phyloP scores from a whole-genome alignment of 148 eudicot species.

The Agrostemma githago region DNA sequence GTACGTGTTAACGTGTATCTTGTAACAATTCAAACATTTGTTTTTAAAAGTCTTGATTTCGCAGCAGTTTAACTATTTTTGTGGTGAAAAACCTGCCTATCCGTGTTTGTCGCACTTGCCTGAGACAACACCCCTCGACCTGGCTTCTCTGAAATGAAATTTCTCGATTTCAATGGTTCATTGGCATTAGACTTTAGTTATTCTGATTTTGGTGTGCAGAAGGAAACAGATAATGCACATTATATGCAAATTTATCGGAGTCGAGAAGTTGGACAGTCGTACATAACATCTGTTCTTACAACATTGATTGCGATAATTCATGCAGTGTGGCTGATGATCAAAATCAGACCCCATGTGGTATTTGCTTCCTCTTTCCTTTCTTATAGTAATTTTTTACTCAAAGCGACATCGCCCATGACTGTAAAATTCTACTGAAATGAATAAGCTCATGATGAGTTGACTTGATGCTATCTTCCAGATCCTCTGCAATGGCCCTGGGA shows the following conservation, averaged over 20 bases:
- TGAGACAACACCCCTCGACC: not conserved
- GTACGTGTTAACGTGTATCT: too few species aligned
- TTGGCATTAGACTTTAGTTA: not conserved
- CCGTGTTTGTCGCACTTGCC: too few species aligned
- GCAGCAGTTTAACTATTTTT: too few species aligned
- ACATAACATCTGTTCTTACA: conserved; percentile 77
- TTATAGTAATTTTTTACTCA: too few species aligned
- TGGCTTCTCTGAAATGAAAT: not conserved
- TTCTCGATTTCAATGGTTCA: not conserved
- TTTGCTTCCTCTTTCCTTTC: not conserved
- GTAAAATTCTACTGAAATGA: not conserved
- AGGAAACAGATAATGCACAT: conserved; percentile 37
- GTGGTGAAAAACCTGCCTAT: too few species aligned
- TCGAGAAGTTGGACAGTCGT: conserved; percentile 94
- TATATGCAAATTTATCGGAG: conserved; percentile 85
- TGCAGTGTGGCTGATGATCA: conserved; percentile 80
- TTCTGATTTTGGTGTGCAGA: conserved; percentile 32
- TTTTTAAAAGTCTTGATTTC: too few species aligned
- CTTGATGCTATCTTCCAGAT: conserved; percentile 36
- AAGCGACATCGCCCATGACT: not conserved
- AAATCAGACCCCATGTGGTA: conserved; percentile 94
- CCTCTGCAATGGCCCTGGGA: conserved; percentile 93
- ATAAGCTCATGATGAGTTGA: not conserved
- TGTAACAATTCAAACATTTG: too few species aligned
- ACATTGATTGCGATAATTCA: conserved; percentile 75